Evolutionary conservation across 163 green algal species (phyloP).

Genomic region (Botryococcus braunii): DNA sequence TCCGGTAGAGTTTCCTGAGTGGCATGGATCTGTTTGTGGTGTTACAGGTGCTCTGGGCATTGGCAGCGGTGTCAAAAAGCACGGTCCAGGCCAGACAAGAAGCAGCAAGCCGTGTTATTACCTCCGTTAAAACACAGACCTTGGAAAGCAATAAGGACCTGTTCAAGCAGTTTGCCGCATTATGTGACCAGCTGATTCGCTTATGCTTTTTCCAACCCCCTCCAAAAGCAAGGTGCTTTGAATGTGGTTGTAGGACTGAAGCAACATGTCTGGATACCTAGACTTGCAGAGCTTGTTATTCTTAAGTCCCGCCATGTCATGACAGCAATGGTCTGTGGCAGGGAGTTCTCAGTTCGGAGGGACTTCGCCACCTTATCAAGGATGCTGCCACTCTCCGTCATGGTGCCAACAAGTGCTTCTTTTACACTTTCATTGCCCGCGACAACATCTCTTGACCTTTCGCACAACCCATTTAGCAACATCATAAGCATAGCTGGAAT

Average conservation of each 20-base stretch:
- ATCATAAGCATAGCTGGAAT: conserved; percentile 55
- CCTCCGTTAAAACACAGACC: conserved; percentile 19
- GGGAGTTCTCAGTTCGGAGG: background rate
- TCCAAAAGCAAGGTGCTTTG: too few species aligned
- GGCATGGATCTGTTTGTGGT: background rate
- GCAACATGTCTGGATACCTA: too few species aligned
- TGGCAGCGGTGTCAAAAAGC: conserved; percentile 66
- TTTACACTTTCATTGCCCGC: conserved; percentile 26
- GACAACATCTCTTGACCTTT: background rate
- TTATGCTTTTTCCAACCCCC: conserved; percentile 50
- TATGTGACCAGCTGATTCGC: conserved; percentile 76
- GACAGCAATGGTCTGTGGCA: background rate
- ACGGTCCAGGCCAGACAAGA: conserved; percentile 35
- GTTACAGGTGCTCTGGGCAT: conserved; percentile 73
- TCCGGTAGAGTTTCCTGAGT: too few species aligned
- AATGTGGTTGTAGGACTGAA: too few species aligned
- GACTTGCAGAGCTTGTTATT: too few species aligned
- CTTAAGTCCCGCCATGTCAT: conserved; percentile 1
- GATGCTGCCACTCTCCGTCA: conserved; percentile 14
- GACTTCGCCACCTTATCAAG: conserved; percentile 6
- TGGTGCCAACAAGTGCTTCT: conserved; percentile 3
- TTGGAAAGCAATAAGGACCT: conserved; percentile 15
- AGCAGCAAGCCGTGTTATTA: conserved; percentile 36
- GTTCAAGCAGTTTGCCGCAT: conserved; percentile 32
- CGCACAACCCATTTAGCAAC: conserved; percentile 13